Evolutionary conservation across 495 filamentous ascomycete genomes (phyloP), one percentile per base, ranked within the genome.

Genomic region (Diplogelasinospora grovesii): DNA sequence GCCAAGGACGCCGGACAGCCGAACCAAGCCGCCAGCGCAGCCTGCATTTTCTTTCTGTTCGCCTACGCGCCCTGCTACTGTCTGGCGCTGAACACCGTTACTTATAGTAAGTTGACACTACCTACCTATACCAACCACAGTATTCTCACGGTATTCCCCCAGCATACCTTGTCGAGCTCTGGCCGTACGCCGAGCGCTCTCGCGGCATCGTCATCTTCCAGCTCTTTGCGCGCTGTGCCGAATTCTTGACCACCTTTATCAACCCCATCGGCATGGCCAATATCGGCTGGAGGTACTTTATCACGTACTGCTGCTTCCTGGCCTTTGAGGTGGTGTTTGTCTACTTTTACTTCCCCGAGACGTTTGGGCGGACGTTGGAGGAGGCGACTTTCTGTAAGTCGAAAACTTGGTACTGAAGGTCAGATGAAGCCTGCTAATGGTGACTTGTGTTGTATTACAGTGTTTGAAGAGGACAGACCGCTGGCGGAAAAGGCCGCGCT

Each of bases 281-380:
- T 18, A 71, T 76, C 21, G 61, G 66, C 24, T 83, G 79, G 79
- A 73, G 67, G 40, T 83, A 76, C 56, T 52, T 66, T 24, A 67
- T 64, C 34, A 64, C 59, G 13, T 67, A 65, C 27, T 76, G 70
- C 59, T 68, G 65, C 59, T 81, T 74, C 70, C 59, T 83, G 35
- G 64, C 57, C 0, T 74, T 75, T 35, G 78, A 82, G 42, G 59
- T 74, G 10, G 34, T 61, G n/a, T 75, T 82, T 46, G 66, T 83
- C 36, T 83, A 69, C 49, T 76, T 80, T 44, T 67, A 82, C 49
- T 82, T 79, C 61, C 78, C 78, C 4, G 79, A 83, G 55, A 83
- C 80, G 2, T 54, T 68, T 30, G 73, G 70, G 9, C 62, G 77
- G 8, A 82, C 78, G 1, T 59, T 83, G n/a, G 78, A 83, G 61